Conservation (phyloP, 2,329 filamentous ascomycete species). For the Thelonectria blattea region DNA sequence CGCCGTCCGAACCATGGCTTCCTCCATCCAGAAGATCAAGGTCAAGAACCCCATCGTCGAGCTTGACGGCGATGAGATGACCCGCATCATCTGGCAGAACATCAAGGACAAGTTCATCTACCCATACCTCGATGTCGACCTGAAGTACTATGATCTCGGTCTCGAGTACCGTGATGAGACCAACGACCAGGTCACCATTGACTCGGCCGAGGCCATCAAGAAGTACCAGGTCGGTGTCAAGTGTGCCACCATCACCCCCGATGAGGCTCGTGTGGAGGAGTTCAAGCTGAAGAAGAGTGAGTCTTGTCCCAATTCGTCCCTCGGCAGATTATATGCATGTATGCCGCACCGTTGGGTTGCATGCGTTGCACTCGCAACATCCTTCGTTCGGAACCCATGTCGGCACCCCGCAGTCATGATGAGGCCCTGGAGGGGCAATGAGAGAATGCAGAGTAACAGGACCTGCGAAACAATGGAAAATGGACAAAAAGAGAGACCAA, state of each 20-base stretch:
- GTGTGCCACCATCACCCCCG: slow-evolving; percentile 98
- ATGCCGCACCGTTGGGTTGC: slow-evolving; percentile 21
- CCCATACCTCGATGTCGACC: slow-evolving; percentile 94
- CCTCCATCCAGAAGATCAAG: slow-evolving; percentile 81
- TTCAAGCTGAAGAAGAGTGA: slow-evolving; percentile 98
- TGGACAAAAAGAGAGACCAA: background rate
- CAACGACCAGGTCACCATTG: slow-evolving; percentile 92
- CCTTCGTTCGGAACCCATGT: slow-evolving; percentile 1
- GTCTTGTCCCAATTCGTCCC: slow-evolving; percentile 40
- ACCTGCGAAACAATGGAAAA: slow-evolving; percentile 11
- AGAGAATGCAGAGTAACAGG: background rate
- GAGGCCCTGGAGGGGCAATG: background rate
- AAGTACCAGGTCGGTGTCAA: slow-evolving; percentile 99
- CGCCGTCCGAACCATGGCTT: slow-evolving; percentile 68
- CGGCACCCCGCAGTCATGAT: slow-evolving; percentile 33
- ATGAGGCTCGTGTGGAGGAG: slow-evolving; percentile 95
- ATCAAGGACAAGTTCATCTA: slow-evolving; percentile 99
- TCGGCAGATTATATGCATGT: background rate
- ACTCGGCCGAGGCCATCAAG: slow-evolving; percentile 96
- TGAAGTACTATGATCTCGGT: slow-evolving; percentile 97
- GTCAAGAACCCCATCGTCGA: slow-evolving; percentile 99
- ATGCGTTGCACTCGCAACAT: slow-evolving; percentile 26
- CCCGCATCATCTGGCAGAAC: slow-evolving; percentile 96
- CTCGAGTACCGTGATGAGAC: slow-evolving; percentile 95
- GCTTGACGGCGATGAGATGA: slow-evolving; percentile 96